Evolutionary conservation across 2,329 filamentous ascomycete genomes (phyloP), one percentile per base, ranked within the genome.

Genomic region (Calonectria montana): DNA sequence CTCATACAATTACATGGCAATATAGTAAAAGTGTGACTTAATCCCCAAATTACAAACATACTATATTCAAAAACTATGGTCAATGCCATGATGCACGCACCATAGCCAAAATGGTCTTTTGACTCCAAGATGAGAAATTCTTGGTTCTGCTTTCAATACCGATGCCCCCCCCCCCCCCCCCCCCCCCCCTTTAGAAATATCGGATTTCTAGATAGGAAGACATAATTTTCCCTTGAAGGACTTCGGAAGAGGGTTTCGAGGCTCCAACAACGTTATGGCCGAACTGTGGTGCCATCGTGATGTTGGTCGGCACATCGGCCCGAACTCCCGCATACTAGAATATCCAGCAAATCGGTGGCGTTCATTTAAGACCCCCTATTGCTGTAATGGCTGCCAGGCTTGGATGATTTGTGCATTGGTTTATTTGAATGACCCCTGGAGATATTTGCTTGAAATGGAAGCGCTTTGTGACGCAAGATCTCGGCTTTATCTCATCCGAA

Each of bases 281-380:
- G 55, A 43, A 35, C 50, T 53, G 31, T 75, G 27, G 55, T 70
- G 35, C 66, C 31, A 57, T 64, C 66, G 67, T 70, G 72, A 69
- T 62, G 29, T 47, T 35, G 10, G 47, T 45, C 72, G 77, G 77
- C 29, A 66, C 50, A 16, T 55, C 73, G 77, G 77, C 53, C 77
- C 77, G 75, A 65, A 72, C 43, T 68, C 65, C 75, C 77, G 72
- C 65, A 47, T 35, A 31, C 50, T 59, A 70, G 39, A 73, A 63
- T 67, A 61, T 18, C 48, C 62, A 41, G 35, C 73, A 74, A 75
- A 73, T 75, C 76, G 78, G 65, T 70, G 43, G 75, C 37, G 37
- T 10, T 43, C 27, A 45, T 72, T 45, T 43, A 47, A 67, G 39
- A 39, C 15, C 23, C 53, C 67, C 59, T 63, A 43, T 55, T 62